These are phyloP conservation scores for Xerocomus potaroensis DNA, from an alignment of 768 basidiomycete species.

Conservation along the genomic window DNA sequence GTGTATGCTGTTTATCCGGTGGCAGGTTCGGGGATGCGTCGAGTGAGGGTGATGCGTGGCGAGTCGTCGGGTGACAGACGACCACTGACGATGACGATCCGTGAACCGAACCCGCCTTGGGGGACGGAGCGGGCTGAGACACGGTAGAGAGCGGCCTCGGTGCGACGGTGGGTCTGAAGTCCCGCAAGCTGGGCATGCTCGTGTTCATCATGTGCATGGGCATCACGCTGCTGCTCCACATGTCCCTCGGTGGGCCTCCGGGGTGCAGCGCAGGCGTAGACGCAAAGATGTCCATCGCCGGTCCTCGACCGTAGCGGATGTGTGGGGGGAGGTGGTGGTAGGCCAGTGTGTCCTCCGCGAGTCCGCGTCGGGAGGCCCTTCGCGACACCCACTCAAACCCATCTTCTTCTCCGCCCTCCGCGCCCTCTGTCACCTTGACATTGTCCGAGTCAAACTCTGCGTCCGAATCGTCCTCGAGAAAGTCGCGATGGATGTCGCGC, in stretches of 20 bases:
- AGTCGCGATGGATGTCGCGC: slow-evolving; percentile 91
- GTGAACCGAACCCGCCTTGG: too few relatives aligned
- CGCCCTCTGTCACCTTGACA: slow-evolving; percentile 47
- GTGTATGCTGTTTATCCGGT: slow-evolving; percentile 25
- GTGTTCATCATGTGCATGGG: slow-evolving; percentile 14
- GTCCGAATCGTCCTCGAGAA: slow-evolving; percentile 69
- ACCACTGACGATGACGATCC: slow-evolving; percentile 14
- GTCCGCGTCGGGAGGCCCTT: slow-evolving; percentile 51
- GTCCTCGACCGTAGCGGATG: slow-evolving; percentile 58
- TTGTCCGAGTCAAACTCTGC: slow-evolving; percentile 31
- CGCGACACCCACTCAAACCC: slow-evolving; percentile 81
- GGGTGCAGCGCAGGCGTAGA: slow-evolving; percentile 46
- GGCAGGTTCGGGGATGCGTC: slow-evolving; percentile 1
- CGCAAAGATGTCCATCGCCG: slow-evolving; percentile 54
- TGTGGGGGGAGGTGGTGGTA: slow-evolving; percentile 74
- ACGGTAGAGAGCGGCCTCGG: slow-evolving; percentile 20
- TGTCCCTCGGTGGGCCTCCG: slow-evolving; percentile 35
- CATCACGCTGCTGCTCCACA: slow-evolving; percentile 36
- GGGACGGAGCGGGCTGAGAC: slow-evolving; percentile 35
- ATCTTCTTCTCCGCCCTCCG: slow-evolving; percentile 64
- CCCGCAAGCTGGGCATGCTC: slow-evolving; percentile 37
- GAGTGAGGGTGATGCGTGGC: slow-evolving; percentile 10
- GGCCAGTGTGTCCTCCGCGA: slow-evolving; percentile 47
- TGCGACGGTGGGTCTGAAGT: slow-evolving; percentile 34
- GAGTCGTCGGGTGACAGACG: slow-evolving; percentile 15